Evolutionary conservation across 805 yeast genomes (phyloP).

Genomic region (Hanseniaspora singularis): DNA sequence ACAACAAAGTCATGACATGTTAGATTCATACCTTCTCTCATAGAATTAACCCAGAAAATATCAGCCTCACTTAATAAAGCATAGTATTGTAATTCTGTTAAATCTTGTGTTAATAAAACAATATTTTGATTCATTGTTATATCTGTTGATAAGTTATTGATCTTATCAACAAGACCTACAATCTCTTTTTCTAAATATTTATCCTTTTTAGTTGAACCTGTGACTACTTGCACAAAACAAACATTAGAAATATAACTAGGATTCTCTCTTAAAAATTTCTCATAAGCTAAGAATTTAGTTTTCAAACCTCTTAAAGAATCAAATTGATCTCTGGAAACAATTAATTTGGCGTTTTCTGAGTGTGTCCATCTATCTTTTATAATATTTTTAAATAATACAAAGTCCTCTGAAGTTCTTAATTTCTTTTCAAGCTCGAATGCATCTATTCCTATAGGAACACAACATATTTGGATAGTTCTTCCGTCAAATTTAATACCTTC

Average conservation of each 20-base stretch:
- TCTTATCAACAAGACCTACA: constrained; percentile 67
- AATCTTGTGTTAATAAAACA: constrained; percentile 74
- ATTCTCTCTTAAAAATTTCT: constrained; percentile 54
- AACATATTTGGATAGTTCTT: constrained; percentile 41
- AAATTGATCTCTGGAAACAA: constrained; percentile 79
- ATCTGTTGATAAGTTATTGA: constrained; percentile 69
- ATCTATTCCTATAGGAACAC: constrained; percentile 72
- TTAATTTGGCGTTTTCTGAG: constrained; percentile 29
- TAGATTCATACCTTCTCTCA: constrained; percentile 94
- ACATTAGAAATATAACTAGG: constrained; percentile 60
- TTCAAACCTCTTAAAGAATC: constrained; percentile 81
- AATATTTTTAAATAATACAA: constrained; percentile 51
- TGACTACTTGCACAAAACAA: constrained; percentile 61
- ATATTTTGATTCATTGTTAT: constrained; percentile 56
- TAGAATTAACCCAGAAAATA: constrained; percentile 71
- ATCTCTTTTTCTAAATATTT: constrained; percentile 61
- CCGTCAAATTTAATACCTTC: constrained; percentile 52
- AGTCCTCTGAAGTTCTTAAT: constrained; percentile 36
- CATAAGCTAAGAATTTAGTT: constrained; percentile 80
- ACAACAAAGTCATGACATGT: constrained; percentile 90
- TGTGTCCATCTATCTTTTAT: constrained; percentile 68
- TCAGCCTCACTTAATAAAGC: constrained; percentile 82
- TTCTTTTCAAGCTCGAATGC: constrained; percentile 41
- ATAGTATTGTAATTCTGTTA: constrained; percentile 77
- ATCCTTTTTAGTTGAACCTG: constrained; percentile 41